Percentiles rank a stretch among this genome's conserved stretches.
phyloP scores from a whole-genome alignment of 371 early-diverging fungal species.

The Fennellomyces sp. region DNA sequence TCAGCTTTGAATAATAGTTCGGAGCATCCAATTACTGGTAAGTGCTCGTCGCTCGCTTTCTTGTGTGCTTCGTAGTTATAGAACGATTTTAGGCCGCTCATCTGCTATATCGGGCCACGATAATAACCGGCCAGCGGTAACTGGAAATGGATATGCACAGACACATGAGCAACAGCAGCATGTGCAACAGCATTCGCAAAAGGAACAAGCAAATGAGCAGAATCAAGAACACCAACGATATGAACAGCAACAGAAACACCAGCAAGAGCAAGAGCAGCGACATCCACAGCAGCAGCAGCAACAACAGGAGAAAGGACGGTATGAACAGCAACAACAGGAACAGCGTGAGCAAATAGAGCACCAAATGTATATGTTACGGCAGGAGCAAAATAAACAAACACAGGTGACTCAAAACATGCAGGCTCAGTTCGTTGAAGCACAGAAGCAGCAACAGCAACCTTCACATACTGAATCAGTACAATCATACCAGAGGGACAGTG shows the following conservation, averaged over 20 bases:
- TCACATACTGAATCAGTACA: constrained; percentile 75
- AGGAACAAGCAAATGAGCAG: too few species aligned
- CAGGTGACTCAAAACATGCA: constrained; percentile 42
- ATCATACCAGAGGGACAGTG: too few species aligned
- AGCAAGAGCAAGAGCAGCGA: neutral
- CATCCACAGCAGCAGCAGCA: neutral
- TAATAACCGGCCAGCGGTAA: too few species aligned
- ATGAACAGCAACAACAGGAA: neutral
- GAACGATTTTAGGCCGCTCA: too few species aligned
- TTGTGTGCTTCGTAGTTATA: too few species aligned
- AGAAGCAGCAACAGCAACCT: constrained; percentile 78
- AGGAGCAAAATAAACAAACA: neutral
- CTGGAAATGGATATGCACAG: neutral
- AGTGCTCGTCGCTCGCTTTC: too few species aligned
- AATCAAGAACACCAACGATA: neutral
- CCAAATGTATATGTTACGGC: neutral
- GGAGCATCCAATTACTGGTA: too few species aligned
- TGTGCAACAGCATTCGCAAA: neutral
- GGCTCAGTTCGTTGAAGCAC: constrained; percentile 65
- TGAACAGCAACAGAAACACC: neutral
- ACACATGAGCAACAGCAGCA: neutral
- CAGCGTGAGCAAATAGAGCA: neutral
- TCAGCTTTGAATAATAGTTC: too few species aligned
- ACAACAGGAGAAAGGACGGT: neutral
- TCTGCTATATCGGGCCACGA: too few species aligned